Base-by-base conservation (phyloP, 2,329 filamentous ascomycete species). In the Cercospora zeae-maydis region DNA sequence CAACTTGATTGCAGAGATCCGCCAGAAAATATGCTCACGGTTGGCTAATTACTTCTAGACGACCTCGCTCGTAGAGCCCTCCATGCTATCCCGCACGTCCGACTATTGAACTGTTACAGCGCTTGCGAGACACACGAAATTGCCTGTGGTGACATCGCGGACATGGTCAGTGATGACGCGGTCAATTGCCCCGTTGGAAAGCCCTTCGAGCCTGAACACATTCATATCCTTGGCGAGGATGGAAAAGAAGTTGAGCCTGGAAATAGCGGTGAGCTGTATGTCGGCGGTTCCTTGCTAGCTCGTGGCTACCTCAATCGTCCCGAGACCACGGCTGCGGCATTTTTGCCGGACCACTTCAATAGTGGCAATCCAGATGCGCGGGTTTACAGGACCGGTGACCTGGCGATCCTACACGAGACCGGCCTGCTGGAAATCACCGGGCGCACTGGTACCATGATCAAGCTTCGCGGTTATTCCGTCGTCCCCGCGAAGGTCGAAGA, bases 71-170 rank as follows among this genome's bases (percentile, higher is more conserved):
- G 86, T 27, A 84, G 89, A 42, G 87, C 86, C 2, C 80, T 89
- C 58, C 84, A 84, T 59, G 86, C 87, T 2, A 81, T 93, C 3
- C 89, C 90, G 0, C 83, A 87, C 0, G 83, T 86, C 2, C 86
- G 88, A 14, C 77, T 93, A 11, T 83, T 93, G 65, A 93, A 93
- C 69, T 89, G 89, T 70, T 93, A 93, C 78, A 92, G 89, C 71
- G 89, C 90, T 14, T 92, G 89, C 71, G 90, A 93, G 75, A 93
- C 90, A 0, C 89, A 92, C 67, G 89, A 92, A 75, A 87, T 91
- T 64, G 89, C 90, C 1, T 91, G 88, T 67, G 90, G 90, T 42
- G 89, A 92, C 69, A 88, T 93, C 67, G 80, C 82, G 61, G 83
- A 86, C 1, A 89, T 92, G 75, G 67, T 80, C 33, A 76, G 87